Evolutionary conservation across 257 asterid genomes (phyloP), one percentile per base, ranked within the genome.

Genomic region (Ajuga chamaepitys): DNA sequence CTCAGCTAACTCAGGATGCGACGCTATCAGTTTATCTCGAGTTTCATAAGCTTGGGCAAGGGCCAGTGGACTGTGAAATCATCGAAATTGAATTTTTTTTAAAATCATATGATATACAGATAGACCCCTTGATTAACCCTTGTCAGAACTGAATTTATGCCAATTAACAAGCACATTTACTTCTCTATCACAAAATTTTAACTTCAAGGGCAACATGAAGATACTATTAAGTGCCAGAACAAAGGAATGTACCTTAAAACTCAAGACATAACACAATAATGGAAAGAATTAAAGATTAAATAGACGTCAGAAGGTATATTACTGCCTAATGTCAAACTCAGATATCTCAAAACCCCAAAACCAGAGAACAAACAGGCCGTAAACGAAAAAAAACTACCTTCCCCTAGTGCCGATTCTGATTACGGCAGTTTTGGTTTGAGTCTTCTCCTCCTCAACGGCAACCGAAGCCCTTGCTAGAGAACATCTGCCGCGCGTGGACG

Each of bases 1-100:
- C 77, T 94, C 96, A 58, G 96, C 95, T 75, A 94, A 74, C 73
- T 88, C 91, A 4, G 97, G 94, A 70, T 88, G 89, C 13, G 87
- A 78, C 26, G 75, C 77, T 42, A 88, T 88, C 66, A 94, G 84
- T 58, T 85, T 89, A 16, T 72, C 95, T 14, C 90, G 86, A 14
- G 99, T 94, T 80, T 94, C 97, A 67, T 86, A 77, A 70, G 99
- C 99, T 82, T 94, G 97, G 17, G 99, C 99, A 26, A 94, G 95
- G 67, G 99, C 99, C 63, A 94, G 72, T 35, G 97, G 99, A 76
- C 99, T 94, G 95, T 82, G 18, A 72, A 26, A 28, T 10, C 58
- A 59, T 62, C 46, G 37, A 42, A 67, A 22, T 56, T 3, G 0
- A 45, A 35, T 5, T 32, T 1, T 26, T 26, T 18, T 20, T 16